These are phyloP conservation scores for Lepidium africanum DNA, from an alignment of 345 rosid genomes.

Conservation along the genomic window DNA sequence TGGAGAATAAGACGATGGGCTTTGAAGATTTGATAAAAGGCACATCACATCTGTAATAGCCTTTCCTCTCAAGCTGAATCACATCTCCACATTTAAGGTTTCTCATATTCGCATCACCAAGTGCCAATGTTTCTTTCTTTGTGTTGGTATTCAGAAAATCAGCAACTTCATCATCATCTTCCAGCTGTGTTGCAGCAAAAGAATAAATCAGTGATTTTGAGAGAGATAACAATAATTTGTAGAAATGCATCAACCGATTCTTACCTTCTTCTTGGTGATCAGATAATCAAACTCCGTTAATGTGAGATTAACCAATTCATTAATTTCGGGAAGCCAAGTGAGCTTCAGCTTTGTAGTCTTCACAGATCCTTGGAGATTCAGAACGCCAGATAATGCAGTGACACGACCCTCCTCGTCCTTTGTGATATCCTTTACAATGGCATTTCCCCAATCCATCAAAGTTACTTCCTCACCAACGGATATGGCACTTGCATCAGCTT, in stretches of 20 bases:
- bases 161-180: slow-evolving; percentile 72
- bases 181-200: slow-evolving; percentile 46
- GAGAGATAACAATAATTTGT: not conserved
- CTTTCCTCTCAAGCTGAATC: slow-evolving; percentile 92
- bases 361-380: slow-evolving; percentile 83
- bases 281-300: slow-evolving; percentile 57
- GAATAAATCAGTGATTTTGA: not conserved
- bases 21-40: slow-evolving; percentile 63
- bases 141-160: slow-evolving; percentile 64
- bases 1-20: slow-evolving; percentile 63
- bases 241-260: not conserved
- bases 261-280: slow-evolving; percentile 71
- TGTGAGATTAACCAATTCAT: slow-evolving; percentile 51
- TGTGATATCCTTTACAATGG: slow-evolving; percentile 56
- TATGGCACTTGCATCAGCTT: slow-evolving; percentile 61
- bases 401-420: slow-evolving; percentile 58
- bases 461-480: slow-evolving; percentile 76
- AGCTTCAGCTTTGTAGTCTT: slow-evolving; percentile 89
- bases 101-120: slow-evolving; percentile 90
- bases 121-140: slow-evolving; percentile 54
- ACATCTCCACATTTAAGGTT: slow-evolving; percentile 59
- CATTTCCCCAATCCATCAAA: slow-evolving; percentile 94
- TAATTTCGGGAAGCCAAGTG: slow-evolving; percentile 70
- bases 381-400: slow-evolving; percentile 46
- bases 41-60: slow-evolving; percentile 81